These are phyloP conservation scores for Grosmannia clavigera DNA, from an alignment of 2,329 filamentous ascomycete genomes.

Conservation along the genomic window DNA sequence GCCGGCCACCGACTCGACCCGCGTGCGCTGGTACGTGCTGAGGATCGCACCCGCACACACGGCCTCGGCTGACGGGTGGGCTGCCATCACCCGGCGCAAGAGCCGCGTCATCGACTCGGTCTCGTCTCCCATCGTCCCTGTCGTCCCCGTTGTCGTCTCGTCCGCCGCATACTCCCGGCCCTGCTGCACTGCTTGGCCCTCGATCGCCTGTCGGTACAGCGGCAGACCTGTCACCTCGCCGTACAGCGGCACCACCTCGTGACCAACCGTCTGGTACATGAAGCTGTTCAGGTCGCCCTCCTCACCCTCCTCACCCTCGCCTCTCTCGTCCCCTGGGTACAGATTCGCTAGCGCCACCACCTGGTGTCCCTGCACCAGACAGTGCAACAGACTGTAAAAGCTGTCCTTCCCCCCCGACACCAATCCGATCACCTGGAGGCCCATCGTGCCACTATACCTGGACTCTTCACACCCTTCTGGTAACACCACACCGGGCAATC, in stretches of 20 bases:
- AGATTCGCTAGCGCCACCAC: conserved; percentile 85
- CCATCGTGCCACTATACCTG: conserved; percentile 1
- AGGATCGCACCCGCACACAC: conserved; percentile 85
- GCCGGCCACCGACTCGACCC: conserved; percentile 85
- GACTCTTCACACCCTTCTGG: too few relatives aligned
- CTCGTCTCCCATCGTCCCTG: conserved; percentile 45
- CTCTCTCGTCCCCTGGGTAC: conserved; percentile 39
- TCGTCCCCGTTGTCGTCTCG: conserved; percentile 51
- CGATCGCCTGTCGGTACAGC: conserved; percentile 69
- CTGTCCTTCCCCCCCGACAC: conserved; percentile 97
- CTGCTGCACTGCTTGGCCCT: conserved; percentile 57
- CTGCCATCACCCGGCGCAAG: conserved; percentile 50
- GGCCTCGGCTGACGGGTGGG: conserved; percentile 72
- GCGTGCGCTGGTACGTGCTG: conserved; percentile 88
- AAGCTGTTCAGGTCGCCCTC: conserved; percentile 78
- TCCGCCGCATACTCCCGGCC: conserved; percentile 51
- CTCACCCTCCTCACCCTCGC: conserved; percentile 28
- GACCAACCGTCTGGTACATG: conserved; percentile 98
- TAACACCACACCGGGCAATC: too few relatives aligned
- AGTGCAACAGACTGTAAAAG: conserved; percentile 86
- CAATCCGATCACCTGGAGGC: conserved; percentile 71
- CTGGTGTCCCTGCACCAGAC: conserved; percentile 70
- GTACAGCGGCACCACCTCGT: conserved; percentile 77
- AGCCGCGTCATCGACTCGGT: conserved; percentile 77
- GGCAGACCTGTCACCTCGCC: conserved; percentile 66